Conservation (phyloP, 345 rosid species). For the Eucalyptus coolabah region DNA sequence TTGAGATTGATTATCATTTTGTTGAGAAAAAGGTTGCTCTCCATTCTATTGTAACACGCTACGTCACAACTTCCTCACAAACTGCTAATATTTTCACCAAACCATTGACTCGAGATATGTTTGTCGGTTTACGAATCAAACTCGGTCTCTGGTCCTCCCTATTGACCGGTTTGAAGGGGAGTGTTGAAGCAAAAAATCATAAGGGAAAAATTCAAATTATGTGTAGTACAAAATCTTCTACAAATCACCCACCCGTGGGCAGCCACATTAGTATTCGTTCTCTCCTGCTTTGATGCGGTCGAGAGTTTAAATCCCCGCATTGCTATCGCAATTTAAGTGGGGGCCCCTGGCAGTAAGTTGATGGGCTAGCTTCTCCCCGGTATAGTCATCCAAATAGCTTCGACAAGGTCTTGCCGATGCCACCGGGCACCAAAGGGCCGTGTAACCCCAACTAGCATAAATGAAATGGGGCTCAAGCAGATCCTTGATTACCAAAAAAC, state of each 20-base stretch:
- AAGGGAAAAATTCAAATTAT: not conserved
- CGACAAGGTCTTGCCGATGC: fast-evolving
- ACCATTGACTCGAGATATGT: not conserved
- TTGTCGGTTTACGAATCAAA: not conserved
- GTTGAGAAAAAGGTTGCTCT: not conserved
- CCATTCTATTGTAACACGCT: not conserved
- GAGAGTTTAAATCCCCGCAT: too few species aligned
- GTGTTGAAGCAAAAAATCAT: not conserved
- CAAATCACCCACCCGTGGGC: too few species aligned
- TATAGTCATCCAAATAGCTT: too few species aligned
- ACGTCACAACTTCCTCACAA: not conserved
- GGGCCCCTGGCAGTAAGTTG: fast-evolving
- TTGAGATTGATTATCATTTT: not conserved
- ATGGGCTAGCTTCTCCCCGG: fast-evolving
- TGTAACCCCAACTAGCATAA: too few species aligned
- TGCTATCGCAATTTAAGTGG: too few species aligned
- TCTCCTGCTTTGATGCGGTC: too few species aligned
- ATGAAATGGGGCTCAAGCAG: too few species aligned
- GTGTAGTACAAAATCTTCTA: not conserved
- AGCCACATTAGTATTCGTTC: too few species aligned
- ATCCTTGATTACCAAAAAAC: too few species aligned
- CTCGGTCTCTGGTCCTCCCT: not conserved
- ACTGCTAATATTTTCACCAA: not conserved
- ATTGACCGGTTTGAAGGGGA: not conserved
- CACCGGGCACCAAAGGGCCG: too few species aligned